Percentiles rank a stretch among this genome's conserved stretches.
Evolutionary conservation across 352 stramenopile species (phyloP).

Genomic region (Blastocystis sp.): DNA sequence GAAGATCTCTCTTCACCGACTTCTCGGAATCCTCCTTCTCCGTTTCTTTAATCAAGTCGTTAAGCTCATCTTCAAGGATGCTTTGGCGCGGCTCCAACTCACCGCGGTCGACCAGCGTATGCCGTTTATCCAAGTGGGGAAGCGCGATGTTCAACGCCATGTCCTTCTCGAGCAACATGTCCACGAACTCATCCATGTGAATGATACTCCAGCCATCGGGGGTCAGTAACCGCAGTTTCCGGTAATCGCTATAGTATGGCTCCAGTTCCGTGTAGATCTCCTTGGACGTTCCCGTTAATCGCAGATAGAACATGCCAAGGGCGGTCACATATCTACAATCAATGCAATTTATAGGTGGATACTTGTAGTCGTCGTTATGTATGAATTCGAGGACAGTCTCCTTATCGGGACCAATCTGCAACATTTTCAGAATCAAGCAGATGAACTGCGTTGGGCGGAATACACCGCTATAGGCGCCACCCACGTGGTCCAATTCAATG

Average conservation of each 20-base stretch:
- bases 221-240: slow-evolving; percentile 83
- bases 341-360: slow-evolving; percentile 43
- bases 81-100: slow-evolving; percentile 74
- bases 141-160: slow-evolving; percentile 89
- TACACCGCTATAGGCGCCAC: slow-evolving; percentile 88
- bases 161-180: slow-evolving; percentile 86
- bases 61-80: slow-evolving; percentile 78
- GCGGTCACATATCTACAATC: slow-evolving; percentile 83
- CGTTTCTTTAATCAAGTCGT: slow-evolving; percentile 67
- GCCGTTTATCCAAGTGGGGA: slow-evolving; percentile 83
- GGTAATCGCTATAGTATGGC: slow-evolving; percentile 90
- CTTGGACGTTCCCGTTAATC: slow-evolving; percentile 85
- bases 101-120: slow-evolving; percentile 77
- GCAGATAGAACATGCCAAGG: slow-evolving; percentile 91
- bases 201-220: slow-evolving; percentile 83
- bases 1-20: neutral
- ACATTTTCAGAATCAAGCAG: slow-evolving; percentile 94
- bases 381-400: slow-evolving; percentile 91
- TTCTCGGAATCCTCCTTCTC: slow-evolving; percentile 69
- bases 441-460: slow-evolving; percentile 92
- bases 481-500: slow-evolving; percentile 85
- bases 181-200: slow-evolving; percentile 91
- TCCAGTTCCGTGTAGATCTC: slow-evolving; percentile 90
- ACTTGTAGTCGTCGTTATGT: slow-evolving; percentile 94
- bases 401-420: slow-evolving; percentile 92